Percentiles rank a stretch among this genome's conserved stretches.
These are phyloP conservation scores for Rhodotorula sp. DNA, from an alignment of 1,284 basidiomycete genomes.

Conservation along the genomic window DNA sequence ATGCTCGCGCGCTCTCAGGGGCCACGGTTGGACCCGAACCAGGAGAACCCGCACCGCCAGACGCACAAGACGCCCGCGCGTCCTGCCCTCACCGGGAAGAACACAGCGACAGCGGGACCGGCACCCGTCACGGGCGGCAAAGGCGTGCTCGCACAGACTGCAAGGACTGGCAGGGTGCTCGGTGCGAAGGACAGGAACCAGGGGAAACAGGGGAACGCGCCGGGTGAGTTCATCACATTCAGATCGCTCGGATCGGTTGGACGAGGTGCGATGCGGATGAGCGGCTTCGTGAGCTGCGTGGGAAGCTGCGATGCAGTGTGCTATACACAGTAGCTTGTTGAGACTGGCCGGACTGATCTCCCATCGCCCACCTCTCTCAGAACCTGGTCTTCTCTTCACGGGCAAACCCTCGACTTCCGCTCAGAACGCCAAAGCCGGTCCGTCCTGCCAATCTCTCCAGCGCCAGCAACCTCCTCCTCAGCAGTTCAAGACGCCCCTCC, in stretches of 20 bases:
- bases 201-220: not conserved
- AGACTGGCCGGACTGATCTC: no score
- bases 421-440: conserved; percentile 7
- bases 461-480: not conserved
- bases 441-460: conserved; percentile 2
- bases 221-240: conserved; percentile 1
- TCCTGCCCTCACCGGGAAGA: conserved; percentile 6
- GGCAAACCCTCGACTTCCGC: conserved; percentile 13
- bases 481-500: conserved; percentile 5
- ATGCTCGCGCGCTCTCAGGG: conserved; percentile 18
- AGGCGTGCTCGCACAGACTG: conserved; percentile 8
- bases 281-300: not conserved
- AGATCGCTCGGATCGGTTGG: no score
- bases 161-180: conserved; percentile 13
- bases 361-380: not conserved
- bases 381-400: conserved; percentile 18
- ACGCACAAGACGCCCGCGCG: conserved; percentile 27
- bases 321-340: no score
- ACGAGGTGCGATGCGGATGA: not conserved
- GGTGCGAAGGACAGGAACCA: conserved; percentile 20
- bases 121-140: conserved; percentile 18
- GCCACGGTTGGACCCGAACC: conserved; percentile 11
- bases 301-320: no score
- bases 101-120: not conserved
- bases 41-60: conserved; percentile 14